phyloP scores from a whole-genome alignment of 2,329 filamentous ascomycete species.

The Penicillium sp. region DNA sequence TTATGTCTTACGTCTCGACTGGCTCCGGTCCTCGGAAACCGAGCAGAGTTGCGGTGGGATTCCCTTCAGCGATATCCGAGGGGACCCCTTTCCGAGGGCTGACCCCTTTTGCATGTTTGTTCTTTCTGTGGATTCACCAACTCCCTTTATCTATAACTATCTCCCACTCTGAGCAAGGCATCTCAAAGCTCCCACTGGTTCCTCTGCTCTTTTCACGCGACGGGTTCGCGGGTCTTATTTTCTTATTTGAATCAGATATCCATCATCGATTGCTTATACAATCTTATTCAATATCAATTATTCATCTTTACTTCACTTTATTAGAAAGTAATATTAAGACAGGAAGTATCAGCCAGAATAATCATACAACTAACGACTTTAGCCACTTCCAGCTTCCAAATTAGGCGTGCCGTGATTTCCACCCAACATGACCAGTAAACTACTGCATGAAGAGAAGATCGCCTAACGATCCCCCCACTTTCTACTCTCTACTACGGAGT shows the following conservation, averaged over 20 bases:
- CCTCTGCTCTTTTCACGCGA: not conserved
- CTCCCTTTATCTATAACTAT: not conserved
- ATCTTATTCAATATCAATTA: not conserved
- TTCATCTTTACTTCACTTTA: not conserved
- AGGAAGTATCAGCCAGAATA: not conserved
- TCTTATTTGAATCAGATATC: not conserved
- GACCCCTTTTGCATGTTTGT: not conserved
- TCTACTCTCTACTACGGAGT: no score
- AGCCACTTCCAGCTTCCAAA: not conserved
- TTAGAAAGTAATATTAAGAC: not conserved
- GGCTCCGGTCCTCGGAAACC: not conserved
- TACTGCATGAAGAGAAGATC: not conserved
- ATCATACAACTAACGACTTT: not conserved
- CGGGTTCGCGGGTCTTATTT: not conserved
- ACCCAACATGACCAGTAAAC: not conserved
- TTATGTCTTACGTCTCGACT: not conserved
- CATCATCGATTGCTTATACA: not conserved
- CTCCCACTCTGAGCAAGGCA: not conserved
- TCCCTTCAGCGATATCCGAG: no score
- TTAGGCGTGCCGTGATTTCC: not conserved
- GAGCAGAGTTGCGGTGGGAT: not conserved
- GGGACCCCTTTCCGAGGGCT: not conserved
- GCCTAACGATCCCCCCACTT: not conserved
- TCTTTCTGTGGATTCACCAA: not conserved
- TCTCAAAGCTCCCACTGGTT: not conserved